These are phyloP conservation scores for Didymella segeticola DNA, from an alignment of 2,329 filamentous ascomycete species.

Conservation along the genomic window DNA sequence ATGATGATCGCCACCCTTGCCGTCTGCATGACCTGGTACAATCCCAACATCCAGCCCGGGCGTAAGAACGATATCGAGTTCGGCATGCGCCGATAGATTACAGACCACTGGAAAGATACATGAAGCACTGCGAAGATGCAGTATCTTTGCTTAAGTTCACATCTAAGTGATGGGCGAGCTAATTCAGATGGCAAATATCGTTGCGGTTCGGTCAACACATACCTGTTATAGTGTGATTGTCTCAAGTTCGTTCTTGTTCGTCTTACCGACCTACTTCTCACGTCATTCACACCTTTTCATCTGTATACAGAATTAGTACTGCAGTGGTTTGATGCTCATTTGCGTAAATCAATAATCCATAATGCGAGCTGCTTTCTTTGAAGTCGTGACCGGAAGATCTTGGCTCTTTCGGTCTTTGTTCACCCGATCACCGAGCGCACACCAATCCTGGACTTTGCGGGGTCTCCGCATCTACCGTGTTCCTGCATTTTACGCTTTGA, in stretches of 20 bases:
- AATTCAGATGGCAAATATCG: no score
- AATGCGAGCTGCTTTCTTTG: neutral
- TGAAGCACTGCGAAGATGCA: conserved; percentile 3
- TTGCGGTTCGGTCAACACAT: no score
- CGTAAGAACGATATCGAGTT: conserved; percentile 32
- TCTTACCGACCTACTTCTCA: no score
- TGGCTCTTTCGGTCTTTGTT: conserved; percentile 3
- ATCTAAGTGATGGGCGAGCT: neutral
- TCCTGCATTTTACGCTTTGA: neutral
- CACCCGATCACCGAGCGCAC: conserved; percentile 3
- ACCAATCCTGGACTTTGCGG: conserved; percentile 14
- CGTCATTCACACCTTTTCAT: no score
- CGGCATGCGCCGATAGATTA: conserved; percentile 20
- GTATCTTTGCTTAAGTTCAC: conserved; percentile 17
- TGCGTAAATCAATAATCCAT: neutral
- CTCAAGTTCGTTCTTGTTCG: neutral
- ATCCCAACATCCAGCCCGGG: conserved; percentile 33
- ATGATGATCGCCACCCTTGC: conserved; percentile 34
- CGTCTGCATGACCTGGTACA: conserved; percentile 36
- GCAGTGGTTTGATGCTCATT: neutral
- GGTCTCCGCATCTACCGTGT: conserved; percentile 14
- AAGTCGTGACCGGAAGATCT: conserved; percentile 10
- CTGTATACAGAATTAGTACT: neutral
- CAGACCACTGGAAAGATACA: neutral
- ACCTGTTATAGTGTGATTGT: no score